These are phyloP conservation scores for Xylariaceae sp. DNA, from an alignment of 2,329 filamentous ascomycete species.

Conservation along the genomic window DNA sequence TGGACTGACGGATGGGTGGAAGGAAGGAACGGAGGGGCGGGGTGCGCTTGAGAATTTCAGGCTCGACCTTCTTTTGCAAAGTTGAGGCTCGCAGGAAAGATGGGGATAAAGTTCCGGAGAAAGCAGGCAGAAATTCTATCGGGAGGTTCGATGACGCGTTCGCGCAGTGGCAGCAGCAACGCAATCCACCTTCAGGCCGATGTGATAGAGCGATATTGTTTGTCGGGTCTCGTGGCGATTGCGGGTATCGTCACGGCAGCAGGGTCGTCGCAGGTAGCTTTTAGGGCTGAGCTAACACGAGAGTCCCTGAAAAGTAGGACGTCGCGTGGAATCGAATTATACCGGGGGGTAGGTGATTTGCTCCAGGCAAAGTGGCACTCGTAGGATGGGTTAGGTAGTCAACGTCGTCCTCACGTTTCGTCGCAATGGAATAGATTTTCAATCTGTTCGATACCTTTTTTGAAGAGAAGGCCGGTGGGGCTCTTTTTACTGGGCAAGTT, in stretches of 20 bases:
- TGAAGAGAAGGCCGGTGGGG: slow-evolving; percentile 6
- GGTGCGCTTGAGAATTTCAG: neutral
- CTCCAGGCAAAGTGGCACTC: slow-evolving; percentile 24
- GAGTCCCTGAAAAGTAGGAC: neutral
- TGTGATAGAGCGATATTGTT: neutral
- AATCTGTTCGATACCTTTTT: slow-evolving; percentile 6
- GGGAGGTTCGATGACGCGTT: neutral
- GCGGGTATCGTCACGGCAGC: neutral
- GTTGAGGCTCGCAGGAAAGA: no score
- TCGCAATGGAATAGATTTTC: slow-evolving; percentile 11
- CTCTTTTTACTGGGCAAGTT: neutral
- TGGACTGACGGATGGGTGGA: neutral
- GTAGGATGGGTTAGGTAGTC: slow-evolving; percentile 3
- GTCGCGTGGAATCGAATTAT: neutral
- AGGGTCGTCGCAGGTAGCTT: slow-evolving; percentile 2
- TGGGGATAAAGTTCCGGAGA: neutral
- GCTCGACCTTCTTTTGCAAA: no score
- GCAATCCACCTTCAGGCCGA: neutral
- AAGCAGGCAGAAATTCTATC: neutral
- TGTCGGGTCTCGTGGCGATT: neutral
- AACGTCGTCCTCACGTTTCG: slow-evolving; percentile 10
- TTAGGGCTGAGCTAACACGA: neutral
- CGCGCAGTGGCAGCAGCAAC: neutral
- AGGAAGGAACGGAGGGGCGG: neutral
- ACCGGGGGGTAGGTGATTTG: slow-evolving; percentile 13